phyloP scores from a whole-genome alignment of 805 yeast genomes.

The Kuraishia borneana region DNA sequence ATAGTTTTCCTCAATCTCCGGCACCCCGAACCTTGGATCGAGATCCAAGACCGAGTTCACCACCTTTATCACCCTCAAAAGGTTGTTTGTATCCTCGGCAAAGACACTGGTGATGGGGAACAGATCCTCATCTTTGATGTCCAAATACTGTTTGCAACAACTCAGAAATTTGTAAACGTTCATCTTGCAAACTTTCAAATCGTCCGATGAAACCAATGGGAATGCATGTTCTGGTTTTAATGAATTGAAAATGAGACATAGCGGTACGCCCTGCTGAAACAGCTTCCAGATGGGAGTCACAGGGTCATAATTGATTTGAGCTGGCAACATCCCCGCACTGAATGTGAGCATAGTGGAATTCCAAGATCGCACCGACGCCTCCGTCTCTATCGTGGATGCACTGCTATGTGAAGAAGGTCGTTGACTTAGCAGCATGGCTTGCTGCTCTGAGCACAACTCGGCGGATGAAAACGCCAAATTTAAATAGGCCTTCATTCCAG shows the following conservation, averaged over 20 bases:
- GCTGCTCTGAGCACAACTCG: conserved; percentile 62
- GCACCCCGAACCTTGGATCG: conserved; percentile 23
- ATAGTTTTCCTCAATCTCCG: conserved; percentile 2
- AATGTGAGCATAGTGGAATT: conserved; percentile 41
- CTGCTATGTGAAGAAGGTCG: background rate
- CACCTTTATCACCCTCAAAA: conserved; percentile 64
- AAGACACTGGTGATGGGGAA: conserved; percentile 88
- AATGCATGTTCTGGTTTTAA: conserved; percentile 41
- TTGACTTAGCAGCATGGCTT: conserved; percentile 42
- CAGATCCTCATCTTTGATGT: conserved; percentile 68
- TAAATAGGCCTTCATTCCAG: conserved; percentile 60
- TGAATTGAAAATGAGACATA: conserved; percentile 75
- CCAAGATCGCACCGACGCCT: conserved; percentile 14
- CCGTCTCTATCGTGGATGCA: conserved; percentile 3
- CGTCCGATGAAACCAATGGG: conserved; percentile 64
- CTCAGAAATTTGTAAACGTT: conserved; percentile 82
- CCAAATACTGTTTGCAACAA: conserved; percentile 71
- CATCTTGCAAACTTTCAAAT: conserved; percentile 74
- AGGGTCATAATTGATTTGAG: conserved; percentile 72
- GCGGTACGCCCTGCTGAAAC: conserved; percentile 86
- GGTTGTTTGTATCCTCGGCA: conserved; percentile 67
- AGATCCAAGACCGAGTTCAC: conserved; percentile 53
- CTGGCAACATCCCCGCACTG: conserved; percentile 70
- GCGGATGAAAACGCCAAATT: conserved; percentile 54
- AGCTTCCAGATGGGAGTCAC: conserved; percentile 84